Conservation (phyloP, 2,329 filamentous ascomycete genomes). For the Aspergillus novoparasiticus region DNA sequence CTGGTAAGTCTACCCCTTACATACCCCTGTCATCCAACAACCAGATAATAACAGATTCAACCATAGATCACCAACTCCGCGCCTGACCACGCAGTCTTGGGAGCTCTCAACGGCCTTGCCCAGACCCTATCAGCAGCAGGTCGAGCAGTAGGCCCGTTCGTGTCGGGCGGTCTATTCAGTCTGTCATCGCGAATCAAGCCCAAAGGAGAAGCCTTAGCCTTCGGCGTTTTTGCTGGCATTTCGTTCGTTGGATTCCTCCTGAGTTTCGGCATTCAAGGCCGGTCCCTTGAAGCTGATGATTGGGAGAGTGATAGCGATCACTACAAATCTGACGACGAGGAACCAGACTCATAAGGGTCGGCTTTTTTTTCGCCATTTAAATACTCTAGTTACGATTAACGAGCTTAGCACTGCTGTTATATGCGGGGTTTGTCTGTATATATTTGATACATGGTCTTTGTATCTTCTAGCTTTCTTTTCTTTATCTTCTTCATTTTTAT, state of each 20-base stretch:
- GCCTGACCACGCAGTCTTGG: slow-evolving; percentile 80
- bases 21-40: background rate
- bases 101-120: slow-evolving; percentile 88
- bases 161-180: slow-evolving; percentile 85
- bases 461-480: background rate
- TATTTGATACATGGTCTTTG: background rate
- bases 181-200: slow-evolving; percentile 71
- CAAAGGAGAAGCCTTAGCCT: slow-evolving; percentile 82
- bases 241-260: slow-evolving; percentile 78
- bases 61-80: slow-evolving; percentile 87
- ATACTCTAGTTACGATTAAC: background rate
- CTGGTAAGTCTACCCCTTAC: slow-evolving; percentile 61
- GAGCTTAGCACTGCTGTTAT: background rate
- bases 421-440: background rate
- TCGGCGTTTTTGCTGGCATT: slow-evolving; percentile 84
- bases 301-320: slow-evolving; percentile 49
- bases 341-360: slow-evolving; percentile 14
- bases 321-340: slow-evolving; percentile 52
- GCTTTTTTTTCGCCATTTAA: background rate
- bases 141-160: slow-evolving; percentile 82
- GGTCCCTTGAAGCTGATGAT: slow-evolving; percentile 60
- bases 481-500: background rate
- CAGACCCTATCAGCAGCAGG: slow-evolving; percentile 92
- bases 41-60: background rate
- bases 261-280: slow-evolving; percentile 74